Base-by-base conservation (phyloP, 345 rosid genomes). In the Boechera divaricarpa region DNA sequence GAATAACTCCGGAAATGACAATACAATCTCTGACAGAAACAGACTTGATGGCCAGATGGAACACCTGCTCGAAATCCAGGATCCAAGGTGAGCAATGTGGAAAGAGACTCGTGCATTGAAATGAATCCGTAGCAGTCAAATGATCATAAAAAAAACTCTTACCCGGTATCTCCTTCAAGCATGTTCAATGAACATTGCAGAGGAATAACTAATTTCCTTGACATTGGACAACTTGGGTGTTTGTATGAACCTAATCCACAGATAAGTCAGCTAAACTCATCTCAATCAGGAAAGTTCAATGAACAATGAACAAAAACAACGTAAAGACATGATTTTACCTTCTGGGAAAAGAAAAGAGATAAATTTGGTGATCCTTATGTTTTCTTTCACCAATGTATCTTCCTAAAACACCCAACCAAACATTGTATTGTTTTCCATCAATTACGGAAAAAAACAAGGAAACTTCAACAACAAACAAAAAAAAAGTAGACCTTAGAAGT, bases 101-200 rank as follows among this genome's bases (percentile, higher is more conserved):
- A 82, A 13, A 4, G 55, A 18, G 38, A 48, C 76, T 12, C 3
- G 0, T 21, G 61, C 15, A 39, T 5, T 15, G 10, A 71, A 47
- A 57, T 58, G 39, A 58, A 58, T 58, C 66, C 15, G 11, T 29
- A 8, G 18, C 16, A 51, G 78, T 12, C 28, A 65, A 52, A 29
- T 35, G 10, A 58, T 42, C 60, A 38, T 44, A 51, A 11, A 18
- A 65, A 59, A 48, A 26, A 77, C 39, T 42, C 85, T 57, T 81
- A 90, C 97, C 97, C 91, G 0, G 93, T 92, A 82, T 90, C 98
- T 75, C 98, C 98, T 86, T 89, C 91, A 69, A 92, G 92, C 91
- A 92, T 90, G 82, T 92, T 89, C 54, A 88, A 87, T 16, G 94
- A 92, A 80, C 98, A 92, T 24, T 74, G 83, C 49, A 94, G 70